These are phyloP conservation scores for Rhododendron henanense DNA, from an alignment of 148 eudicot genomes.

Conservation along the genomic window DNA sequence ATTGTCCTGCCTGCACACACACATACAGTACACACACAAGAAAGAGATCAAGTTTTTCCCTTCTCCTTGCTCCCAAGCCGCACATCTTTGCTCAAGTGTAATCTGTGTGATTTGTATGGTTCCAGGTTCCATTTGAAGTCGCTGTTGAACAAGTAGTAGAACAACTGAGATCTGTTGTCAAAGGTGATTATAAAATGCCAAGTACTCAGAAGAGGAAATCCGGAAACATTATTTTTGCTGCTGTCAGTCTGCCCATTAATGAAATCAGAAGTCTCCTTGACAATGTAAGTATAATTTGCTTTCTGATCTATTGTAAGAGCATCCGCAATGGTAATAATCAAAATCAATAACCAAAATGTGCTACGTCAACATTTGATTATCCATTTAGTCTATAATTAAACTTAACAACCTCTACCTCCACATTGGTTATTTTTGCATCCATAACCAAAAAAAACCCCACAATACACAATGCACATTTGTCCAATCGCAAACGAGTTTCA, in stretches of 20 bases:
- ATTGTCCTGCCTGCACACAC: neutral
- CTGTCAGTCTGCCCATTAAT: conserved; percentile 58
- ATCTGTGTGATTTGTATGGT: conserved; percentile 7
- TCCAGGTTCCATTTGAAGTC: conserved; percentile 83
- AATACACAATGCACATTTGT: too few species aligned
- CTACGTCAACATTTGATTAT: too few species aligned
- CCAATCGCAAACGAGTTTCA: too few species aligned
- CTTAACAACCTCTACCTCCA: too few species aligned
- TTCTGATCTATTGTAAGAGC: neutral
- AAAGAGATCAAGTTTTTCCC: neutral
- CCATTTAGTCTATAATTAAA: too few species aligned
- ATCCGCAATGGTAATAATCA: too few species aligned
- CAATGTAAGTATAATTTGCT: conserved; percentile 40
- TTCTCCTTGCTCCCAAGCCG: neutral
- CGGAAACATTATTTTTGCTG: conserved; percentile 78
- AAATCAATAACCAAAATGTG: too few species aligned
- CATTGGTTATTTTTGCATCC: too few species aligned
- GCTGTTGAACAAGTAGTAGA: conserved; percentile 59
- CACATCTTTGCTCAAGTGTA: neutral
- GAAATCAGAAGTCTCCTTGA: conserved; percentile 44
- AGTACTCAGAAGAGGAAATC: conserved; percentile 60
- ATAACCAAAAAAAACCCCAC: too few species aligned
- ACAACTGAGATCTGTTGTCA: conserved; percentile 60
- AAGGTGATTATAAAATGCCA: conserved; percentile 61
- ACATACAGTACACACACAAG: neutral